A percentile compares a stretch with the other conserved stretches of the same genome.
These are phyloP conservation scores for Rhizophagus sp. DNA, from an alignment of 192 early-diverging fungal genomes.

Conservation along the genomic window DNA sequence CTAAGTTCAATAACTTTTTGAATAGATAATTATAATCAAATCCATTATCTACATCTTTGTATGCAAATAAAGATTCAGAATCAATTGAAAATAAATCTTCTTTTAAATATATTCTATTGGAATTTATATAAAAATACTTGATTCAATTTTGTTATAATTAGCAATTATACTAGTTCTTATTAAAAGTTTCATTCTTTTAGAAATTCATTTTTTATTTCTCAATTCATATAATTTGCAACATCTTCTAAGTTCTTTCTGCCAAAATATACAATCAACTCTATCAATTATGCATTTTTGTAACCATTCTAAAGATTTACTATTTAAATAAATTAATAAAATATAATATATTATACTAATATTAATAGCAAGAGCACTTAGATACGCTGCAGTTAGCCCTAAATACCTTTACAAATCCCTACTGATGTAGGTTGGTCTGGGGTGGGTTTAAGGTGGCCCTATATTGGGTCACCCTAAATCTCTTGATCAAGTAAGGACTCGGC, in stretches of 20 bases:
- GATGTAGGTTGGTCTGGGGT: too few relatives aligned
- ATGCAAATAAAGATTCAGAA: conserved; percentile 96
- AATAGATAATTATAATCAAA: conserved; percentile 79
- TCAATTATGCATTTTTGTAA: too few relatives aligned
- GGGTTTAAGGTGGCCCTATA: too few relatives aligned
- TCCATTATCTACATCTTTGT: conserved; percentile 92
- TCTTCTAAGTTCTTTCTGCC: conserved; percentile 96
- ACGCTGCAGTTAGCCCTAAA: too few relatives aligned
- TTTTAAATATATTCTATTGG: conserved; percentile 85
- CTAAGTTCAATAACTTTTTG: conserved; percentile 91
- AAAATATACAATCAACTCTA: conserved; percentile 99
- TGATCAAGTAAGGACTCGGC: too few relatives aligned
- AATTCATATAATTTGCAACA: conserved; percentile 93
- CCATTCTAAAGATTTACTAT: too few relatives aligned
- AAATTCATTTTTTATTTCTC: conserved; percentile 97
- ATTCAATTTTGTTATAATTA: conserved; percentile 96
- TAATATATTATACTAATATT: too few relatives aligned
- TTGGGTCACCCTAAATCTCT: too few relatives aligned
- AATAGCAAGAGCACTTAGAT: too few relatives aligned
- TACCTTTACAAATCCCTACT: too few relatives aligned
- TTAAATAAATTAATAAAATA: too few relatives aligned
- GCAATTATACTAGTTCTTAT: conserved; percentile 99
- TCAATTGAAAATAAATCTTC: conserved; percentile 94
- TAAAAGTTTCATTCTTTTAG: conserved; percentile 98
- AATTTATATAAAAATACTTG: conserved; percentile 93